Evolutionary conservation across 345 rosid genomes (phyloP).

Genomic region (Eucalyptus erythrocorys): DNA sequence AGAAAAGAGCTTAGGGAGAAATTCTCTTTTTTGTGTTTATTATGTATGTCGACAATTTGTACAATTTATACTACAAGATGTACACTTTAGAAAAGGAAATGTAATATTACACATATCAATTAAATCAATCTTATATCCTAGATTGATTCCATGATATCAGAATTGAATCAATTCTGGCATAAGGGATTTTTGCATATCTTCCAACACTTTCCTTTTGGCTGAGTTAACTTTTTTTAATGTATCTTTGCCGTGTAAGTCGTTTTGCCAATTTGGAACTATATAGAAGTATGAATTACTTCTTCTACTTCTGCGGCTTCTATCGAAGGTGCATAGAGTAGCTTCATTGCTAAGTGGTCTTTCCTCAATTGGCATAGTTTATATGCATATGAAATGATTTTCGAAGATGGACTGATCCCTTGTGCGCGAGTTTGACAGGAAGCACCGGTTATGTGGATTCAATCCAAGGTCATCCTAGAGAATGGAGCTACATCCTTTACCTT

Average conservation of each 20-base stretch:
- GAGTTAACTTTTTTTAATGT: not conserved
- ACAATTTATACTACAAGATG: too few relatives aligned
- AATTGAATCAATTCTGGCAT: too few relatives aligned
- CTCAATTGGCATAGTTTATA: not conserved
- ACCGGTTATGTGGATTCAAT: not conserved
- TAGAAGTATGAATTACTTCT: not conserved
- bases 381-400: not conserved
- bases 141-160: too few relatives aligned
- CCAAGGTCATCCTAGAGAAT: not conserved
- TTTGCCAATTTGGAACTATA: not conserved
- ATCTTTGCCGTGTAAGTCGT: not conserved
- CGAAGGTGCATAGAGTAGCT: not conserved
- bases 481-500: not conserved
- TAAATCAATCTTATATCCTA: too few relatives aligned
- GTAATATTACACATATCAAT: too few relatives aligned
- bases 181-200: too few relatives aligned
- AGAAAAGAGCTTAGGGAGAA: too few relatives aligned
- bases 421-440: not conserved
- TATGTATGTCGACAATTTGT: too few relatives aligned
- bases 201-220: not conserved
- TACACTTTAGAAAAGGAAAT: too few relatives aligned
- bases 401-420: not conserved
- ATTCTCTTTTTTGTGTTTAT: too few relatives aligned
- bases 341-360: not conserved
- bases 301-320: not conserved